These are phyloP conservation scores for Pleomassaria siparia DNA, from an alignment of 2,329 filamentous ascomycete genomes.

Conservation along the genomic window DNA sequence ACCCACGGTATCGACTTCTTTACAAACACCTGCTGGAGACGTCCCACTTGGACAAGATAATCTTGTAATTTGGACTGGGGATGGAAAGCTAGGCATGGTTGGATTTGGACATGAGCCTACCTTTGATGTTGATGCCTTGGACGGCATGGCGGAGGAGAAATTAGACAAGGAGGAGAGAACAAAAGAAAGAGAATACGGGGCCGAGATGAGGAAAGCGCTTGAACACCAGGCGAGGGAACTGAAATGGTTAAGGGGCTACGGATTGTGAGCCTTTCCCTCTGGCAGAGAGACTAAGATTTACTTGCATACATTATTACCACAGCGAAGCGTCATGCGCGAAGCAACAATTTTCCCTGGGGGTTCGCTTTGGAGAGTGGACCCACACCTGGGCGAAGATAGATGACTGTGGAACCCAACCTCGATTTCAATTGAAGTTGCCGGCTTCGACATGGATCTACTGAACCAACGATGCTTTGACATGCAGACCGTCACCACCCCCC, in stretches of 20 bases:
- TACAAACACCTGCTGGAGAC: neutral
- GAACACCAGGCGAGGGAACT: conserved; percentile 78
- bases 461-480: no score
- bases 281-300: no score
- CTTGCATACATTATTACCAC: no score
- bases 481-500: no score
- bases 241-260: conserved; percentile 70
- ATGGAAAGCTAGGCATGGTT: conserved; percentile 72
- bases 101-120: conserved; percentile 44
- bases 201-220: conserved; percentile 72
- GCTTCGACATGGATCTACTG: no score
- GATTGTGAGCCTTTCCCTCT: conserved; percentile 48
- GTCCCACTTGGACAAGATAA: conserved; percentile 56
- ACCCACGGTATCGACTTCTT: conserved; percentile 48
- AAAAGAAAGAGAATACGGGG: conserved; percentile 64
- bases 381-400: no score
- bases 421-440: no score
- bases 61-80: conserved; percentile 84
- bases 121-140: conserved; percentile 34
- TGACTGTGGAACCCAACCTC: no score
- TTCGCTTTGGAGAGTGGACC: no score
- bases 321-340: no score
- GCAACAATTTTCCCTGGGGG: no score
- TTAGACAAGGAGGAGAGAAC: conserved; percentile 55
- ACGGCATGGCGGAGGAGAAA: conserved; percentile 39